Evolutionary conservation across 2,329 filamentous ascomycete genomes (phyloP).

Genomic region (Neopestalotiopsis sp.): DNA sequence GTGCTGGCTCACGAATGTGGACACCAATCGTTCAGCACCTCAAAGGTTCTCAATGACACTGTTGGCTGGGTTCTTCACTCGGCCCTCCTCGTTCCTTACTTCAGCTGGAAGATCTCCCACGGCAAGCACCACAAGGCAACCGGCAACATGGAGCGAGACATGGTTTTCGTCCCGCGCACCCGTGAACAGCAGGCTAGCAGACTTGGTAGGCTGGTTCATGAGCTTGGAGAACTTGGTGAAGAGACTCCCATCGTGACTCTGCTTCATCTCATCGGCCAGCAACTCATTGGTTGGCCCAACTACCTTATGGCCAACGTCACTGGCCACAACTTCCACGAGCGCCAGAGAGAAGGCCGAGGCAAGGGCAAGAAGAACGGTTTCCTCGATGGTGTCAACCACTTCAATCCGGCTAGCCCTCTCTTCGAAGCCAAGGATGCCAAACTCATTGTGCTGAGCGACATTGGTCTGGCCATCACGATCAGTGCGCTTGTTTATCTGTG

Average conservation of each 20-base stretch:
- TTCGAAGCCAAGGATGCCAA: slow-evolving; percentile 92
- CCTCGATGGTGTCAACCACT: slow-evolving; percentile 89
- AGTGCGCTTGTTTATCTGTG: slow-evolving; percentile 71
- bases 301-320: slow-evolving; percentile 94
- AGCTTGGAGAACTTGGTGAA: slow-evolving; percentile 88
- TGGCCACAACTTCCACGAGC: slow-evolving; percentile 93
- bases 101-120: slow-evolving; percentile 99
- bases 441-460: slow-evolving; percentile 83
- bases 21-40: slow-evolving; percentile 95
- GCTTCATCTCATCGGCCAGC: slow-evolving; percentile 77
- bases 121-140: slow-evolving; percentile 99
- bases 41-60: slow-evolving; percentile 86
- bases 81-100: slow-evolving; percentile 89
- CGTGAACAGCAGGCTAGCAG: slow-evolving; percentile 80
- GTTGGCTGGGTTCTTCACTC: slow-evolving; percentile 94
- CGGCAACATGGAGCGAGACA: slow-evolving; percentile 95
- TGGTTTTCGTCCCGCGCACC: slow-evolving; percentile 98
- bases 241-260: slow-evolving; percentile 90
- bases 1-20: slow-evolving; percentile 98
- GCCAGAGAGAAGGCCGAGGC: slow-evolving; percentile 90
- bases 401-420: slow-evolving; percentile 84
- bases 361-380: slow-evolving; percentile 88
- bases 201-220: slow-evolving; percentile 76
- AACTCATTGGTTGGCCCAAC: slow-evolving; percentile 90
- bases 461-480: slow-evolving; percentile 73